Evolutionary conservation across 2,329 filamentous ascomycete genomes (phyloP), one percentile per base, ranked within the genome.

Genomic region (Talaromyces sp.): DNA sequence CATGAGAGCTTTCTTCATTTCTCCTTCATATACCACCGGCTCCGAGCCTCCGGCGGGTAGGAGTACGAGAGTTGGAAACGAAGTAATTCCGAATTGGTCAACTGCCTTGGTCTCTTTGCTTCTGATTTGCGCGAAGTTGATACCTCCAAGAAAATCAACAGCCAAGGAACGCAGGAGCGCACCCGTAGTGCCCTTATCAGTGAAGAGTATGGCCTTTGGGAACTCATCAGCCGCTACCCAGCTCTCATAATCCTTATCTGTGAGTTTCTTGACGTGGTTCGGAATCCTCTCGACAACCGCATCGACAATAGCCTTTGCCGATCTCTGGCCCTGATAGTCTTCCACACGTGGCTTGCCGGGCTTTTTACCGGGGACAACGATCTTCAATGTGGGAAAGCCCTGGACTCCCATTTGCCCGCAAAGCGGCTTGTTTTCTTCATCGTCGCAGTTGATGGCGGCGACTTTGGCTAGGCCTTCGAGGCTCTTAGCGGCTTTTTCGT

Each of bases 351-450:
- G 94, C 74, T 88, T 90, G 65, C 90, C 89, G 37, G 85, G 80
- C 79, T 93, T 96, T 81, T 92, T 92, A 69, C 90, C 87, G 0
- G 95, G 95, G 24, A 88, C 89, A 62, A 98, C 87, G 57, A 96
- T 94, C 84, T 99, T 99, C 69, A 99, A 84, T 0, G 95, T 98
- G 0, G 95, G 95, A 81, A 97, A 99, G 66, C 95, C 95, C 80
- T 97, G 85, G 6, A 99, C 87, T 63, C 93, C 94, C 86, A 97
- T 91, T 70, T 84, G 80, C 56, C 89, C 88, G 77, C 95, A 99
- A 70, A 97, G 86, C 2, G 84, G 83, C 82, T 98, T 98, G 85
- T 98, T 99, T 69, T 84, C 81, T 62, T 97, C 94, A 37, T 96
- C 93, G 73, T 99, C 94, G 78, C 95, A 99, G 79, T 99, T 91